Base-by-base conservation (phyloP, 306 rosid genomes). In the Medicago arabica region DNA sequence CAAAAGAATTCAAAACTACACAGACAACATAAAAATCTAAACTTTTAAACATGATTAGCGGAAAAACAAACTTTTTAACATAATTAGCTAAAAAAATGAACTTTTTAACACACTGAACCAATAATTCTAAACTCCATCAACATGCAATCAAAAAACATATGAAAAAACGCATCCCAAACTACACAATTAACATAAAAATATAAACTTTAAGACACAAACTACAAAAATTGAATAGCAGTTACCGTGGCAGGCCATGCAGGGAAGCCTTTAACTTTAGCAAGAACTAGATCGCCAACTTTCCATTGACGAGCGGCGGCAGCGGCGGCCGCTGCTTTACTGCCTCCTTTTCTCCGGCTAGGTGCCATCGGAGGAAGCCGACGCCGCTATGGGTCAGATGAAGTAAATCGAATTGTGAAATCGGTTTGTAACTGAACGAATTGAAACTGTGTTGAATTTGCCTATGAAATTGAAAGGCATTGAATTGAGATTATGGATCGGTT, bases 201-300 rank as follows among this genome's bases (percentile, higher is more conserved):
- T 0, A 23, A 61, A 19, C 21, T 50, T 18, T 0, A 16, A 21
- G 11, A n/a, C 15, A 4, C 4, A 70, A 73, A 53, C 15, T 44
- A 25, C 15, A 23, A 43, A 70, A 8, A 77, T 14, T 34, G 15
- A 61, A 63, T 16, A 69, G 43, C 9, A 76, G 84, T 34, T 73
- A 92, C 98, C 85, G 89, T 90, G 40, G 98, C 98, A 67, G 98
- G 98, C 98, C 98, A 94, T 74, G 97, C 93, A 83, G 98, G 97
- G 82, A 88, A 94, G 9, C 98, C 98, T 66, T 94, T 94, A 54
- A 94, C 91, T 77, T 94, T 94, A 59, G 98, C 98, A 7, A 92
- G 97, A 21, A 94, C 98, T 12, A 94, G 97, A 94, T 94, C 97
- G 69, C 98, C 98, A 43, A 94, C 90, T 76, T 90, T 92, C 96